Evolutionary conservation across 495 filamentous ascomycete species (phyloP).

Genomic region (Cryomyces antarcticus): DNA sequence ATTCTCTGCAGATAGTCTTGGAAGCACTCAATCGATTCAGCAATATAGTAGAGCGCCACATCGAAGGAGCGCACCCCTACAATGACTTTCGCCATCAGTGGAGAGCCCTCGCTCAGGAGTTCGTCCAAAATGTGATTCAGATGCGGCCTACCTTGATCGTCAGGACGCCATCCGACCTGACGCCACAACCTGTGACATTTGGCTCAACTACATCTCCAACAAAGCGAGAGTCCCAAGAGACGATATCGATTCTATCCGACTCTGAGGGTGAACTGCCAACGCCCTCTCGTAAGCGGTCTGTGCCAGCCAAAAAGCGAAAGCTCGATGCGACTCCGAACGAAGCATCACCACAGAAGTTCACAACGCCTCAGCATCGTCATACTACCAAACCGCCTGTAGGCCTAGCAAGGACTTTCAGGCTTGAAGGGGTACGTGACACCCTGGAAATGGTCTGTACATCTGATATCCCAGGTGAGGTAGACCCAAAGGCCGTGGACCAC

Average conservation of each 20-base stretch:
- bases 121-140: constrained; percentile 4
- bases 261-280: not conserved
- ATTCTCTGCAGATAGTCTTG: constrained; percentile 10
- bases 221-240: not conserved
- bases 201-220: not conserved
- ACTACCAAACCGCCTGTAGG: constrained; percentile 1
- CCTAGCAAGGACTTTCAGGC: constrained; percentile 6
- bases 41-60: constrained; percentile 1
- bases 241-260: not conserved
- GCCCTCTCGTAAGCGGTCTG: not conserved
- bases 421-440: constrained; percentile 14
- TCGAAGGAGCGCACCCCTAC: constrained; percentile 8
- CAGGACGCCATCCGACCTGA: not conserved
- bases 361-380: not conserved
- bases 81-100: constrained; percentile 14
- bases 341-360: not conserved
- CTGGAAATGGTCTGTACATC: constrained; percentile 14
- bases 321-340: not conserved
- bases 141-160: constrained; percentile 6
- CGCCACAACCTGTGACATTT: no score
- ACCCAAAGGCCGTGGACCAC: constrained; percentile 16
- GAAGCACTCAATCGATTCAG: constrained; percentile 8
- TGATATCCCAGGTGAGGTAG: constrained; percentile 16
- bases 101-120: constrained; percentile 1
- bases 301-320: constrained; percentile 5